These are phyloP conservation scores for Coniosporium apollinis DNA, from an alignment of 495 filamentous ascomycete genomes.

Conservation along the genomic window DNA sequence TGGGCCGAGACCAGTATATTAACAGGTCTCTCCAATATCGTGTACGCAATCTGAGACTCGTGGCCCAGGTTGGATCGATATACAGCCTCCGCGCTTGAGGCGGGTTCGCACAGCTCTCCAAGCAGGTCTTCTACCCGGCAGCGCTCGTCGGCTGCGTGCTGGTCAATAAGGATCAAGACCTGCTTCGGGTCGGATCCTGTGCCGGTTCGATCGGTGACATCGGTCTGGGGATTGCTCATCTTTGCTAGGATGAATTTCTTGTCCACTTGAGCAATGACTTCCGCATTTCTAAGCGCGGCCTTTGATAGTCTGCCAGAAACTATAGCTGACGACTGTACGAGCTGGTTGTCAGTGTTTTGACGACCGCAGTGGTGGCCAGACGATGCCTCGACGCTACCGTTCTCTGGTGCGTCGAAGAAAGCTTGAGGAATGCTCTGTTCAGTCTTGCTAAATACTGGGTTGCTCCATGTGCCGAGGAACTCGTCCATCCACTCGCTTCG, in stretches of 20 bases:
- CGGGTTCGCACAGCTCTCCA: slow-evolving; percentile 28
- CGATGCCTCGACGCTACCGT: slow-evolving; percentile 7
- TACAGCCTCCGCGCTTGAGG: background rate
- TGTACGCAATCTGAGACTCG: slow-evolving; percentile 12
- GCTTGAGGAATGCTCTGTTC: slow-evolving; percentile 33
- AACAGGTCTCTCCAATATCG: slow-evolving; percentile 33
- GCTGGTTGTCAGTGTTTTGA: slow-evolving; percentile 15
- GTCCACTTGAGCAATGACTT: slow-evolving; percentile 71
- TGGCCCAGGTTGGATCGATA: slow-evolving; percentile 13
- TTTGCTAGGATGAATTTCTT: slow-evolving; percentile 73
- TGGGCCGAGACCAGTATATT: slow-evolving; percentile 40
- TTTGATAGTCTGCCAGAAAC: slow-evolving; percentile 47
- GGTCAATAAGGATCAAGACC: slow-evolving; percentile 65
- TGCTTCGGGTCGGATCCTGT: too few relatives aligned
- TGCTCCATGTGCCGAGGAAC: too few relatives aligned
- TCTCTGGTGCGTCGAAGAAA: slow-evolving; percentile 12
- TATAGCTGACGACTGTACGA: slow-evolving; percentile 13
- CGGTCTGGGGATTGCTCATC: too few relatives aligned
- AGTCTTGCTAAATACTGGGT: too few relatives aligned
- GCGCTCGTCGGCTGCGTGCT: slow-evolving; percentile 89
- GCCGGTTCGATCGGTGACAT: too few relatives aligned
- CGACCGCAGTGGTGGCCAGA: slow-evolving; percentile 12
- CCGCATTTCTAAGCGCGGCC: slow-evolving; percentile 39
- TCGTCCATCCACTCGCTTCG: too few relatives aligned
- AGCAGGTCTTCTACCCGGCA: slow-evolving; percentile 61